A percentile compares a stretch with the other conserved stretches of the same genome.
These are phyloP conservation scores for Boletus sp. DNA, from an alignment of 1,284 basidiomycete genomes.

Conservation along the genomic window DNA sequence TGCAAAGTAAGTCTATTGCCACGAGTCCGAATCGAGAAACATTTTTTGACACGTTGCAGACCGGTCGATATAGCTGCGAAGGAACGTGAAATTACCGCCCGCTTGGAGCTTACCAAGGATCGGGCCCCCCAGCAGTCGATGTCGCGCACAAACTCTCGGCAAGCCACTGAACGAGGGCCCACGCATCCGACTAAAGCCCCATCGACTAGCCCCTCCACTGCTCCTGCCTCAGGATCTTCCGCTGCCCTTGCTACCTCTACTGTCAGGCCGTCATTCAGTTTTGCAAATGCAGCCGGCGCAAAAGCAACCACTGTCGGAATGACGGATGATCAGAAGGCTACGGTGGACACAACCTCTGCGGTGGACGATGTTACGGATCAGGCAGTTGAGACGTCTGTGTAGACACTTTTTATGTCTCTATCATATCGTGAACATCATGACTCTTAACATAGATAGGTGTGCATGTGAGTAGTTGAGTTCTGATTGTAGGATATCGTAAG, in stretches of 20 bases:
- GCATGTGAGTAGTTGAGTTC: neutral
- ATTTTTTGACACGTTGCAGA: slow-evolving; percentile 39
- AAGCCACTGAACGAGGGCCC: slow-evolving; percentile 52
- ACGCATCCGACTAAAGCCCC: slow-evolving; percentile 39
- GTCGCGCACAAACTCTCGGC: slow-evolving; percentile 71
- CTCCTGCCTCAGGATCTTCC: slow-evolving; percentile 32
- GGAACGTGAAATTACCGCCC: slow-evolving; percentile 73
- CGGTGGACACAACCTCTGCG: slow-evolving; percentile 12
- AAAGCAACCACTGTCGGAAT: slow-evolving; percentile 33
- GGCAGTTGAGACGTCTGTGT: slow-evolving; percentile 39
- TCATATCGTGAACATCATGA: slow-evolving; percentile 9
- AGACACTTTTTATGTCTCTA: slow-evolving; percentile 21
- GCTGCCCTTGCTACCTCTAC: slow-evolving; percentile 33
- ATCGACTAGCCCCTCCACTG: slow-evolving; percentile 30
- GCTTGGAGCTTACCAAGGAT: slow-evolving; percentile 58
- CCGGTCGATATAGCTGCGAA: slow-evolving; percentile 82
- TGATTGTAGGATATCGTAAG: slow-evolving; percentile 7
- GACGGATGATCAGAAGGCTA: slow-evolving; percentile 31
- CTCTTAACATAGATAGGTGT: neutral
- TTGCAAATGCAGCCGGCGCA: slow-evolving; percentile 59
- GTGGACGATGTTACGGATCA: slow-evolving; percentile 35
- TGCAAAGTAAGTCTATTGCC: slow-evolving; percentile 58
- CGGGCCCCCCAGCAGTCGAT: slow-evolving; percentile 49
- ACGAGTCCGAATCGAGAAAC: slow-evolving; percentile 1
- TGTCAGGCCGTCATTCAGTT: slow-evolving; percentile 67